Evolutionary conservation across 2,329 filamentous ascomycete genomes (phyloP), one percentile per base, ranked within the genome.

Genomic region (Pseudopithomyces maydicus): DNA sequence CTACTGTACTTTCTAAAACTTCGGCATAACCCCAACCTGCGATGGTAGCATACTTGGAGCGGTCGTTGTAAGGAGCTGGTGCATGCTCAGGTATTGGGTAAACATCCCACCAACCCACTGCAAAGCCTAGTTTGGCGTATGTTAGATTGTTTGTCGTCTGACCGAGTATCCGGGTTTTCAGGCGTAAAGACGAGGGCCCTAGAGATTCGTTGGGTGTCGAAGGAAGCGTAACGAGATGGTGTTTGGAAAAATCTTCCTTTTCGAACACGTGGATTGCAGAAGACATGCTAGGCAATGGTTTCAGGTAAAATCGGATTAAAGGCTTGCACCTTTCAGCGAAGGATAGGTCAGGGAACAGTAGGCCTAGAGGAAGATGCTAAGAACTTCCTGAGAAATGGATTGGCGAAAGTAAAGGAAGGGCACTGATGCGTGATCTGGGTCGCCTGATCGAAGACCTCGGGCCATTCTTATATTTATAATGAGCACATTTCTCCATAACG

Each of bases 21-120:
- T 73, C 67, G 7, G 74, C 80, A 52, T 78, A 81, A 0, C 81
- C 81, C 80, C 81, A 83, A n/a, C 75, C 78, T 39, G 78, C 77
- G 12, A 79, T 78, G 56, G 81, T 79, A 3, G 79, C 80, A 71
- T 80, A 82, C n/a, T 65, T 62, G 2, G 66, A 43, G 3, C 49
- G 32, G 61, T 82, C 72, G 60, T 77, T 74, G 65, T 73, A 76
- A 1, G 70, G 67, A 0, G 63, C 43, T 0, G 79, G 79, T 36
- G 74, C 72, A 17, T 63, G 62, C 0, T 58, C 12, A 0, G 79
- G 80, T 0, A 79, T 71, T 0, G 77, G 80, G 63, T 81, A 82
- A 7, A 77, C 66, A 57, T 78, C 73, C 80, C 80, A 83, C 75
- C 76, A 75, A 29, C 65, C 64, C 22, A 70, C 49, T 19, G 71